These are phyloP conservation scores for Trichoderma sp. DNA, from an alignment of 2,329 filamentous ascomycete species.

Conservation along the genomic window DNA sequence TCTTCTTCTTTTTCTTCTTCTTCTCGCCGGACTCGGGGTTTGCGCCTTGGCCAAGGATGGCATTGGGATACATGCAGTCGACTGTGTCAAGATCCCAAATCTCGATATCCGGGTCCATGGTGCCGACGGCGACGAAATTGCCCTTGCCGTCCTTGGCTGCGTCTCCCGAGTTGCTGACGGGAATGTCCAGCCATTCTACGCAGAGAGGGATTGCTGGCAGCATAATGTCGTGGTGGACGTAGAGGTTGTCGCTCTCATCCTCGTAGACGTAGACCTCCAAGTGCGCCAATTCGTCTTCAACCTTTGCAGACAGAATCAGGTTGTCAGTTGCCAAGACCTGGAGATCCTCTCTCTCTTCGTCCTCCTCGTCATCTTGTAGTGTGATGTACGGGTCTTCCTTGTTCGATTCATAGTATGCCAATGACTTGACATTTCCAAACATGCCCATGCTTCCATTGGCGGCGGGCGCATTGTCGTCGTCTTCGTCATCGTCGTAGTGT, in stretches of 20 bases:
- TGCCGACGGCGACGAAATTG: slow-evolving; percentile 93
- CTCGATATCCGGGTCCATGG: slow-evolving; percentile 98
- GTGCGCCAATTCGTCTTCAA: slow-evolving; percentile 96
- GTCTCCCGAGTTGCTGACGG: slow-evolving; percentile 70
- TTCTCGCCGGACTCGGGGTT: slow-evolving; percentile 57
- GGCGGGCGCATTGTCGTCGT: slow-evolving; percentile 47
- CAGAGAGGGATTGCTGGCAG: slow-evolving; percentile 93
- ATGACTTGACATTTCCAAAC: slow-evolving; percentile 91
- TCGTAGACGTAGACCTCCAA: slow-evolving; percentile 98
- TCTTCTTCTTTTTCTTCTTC: slow-evolving; percentile 89
- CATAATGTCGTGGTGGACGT: slow-evolving; percentile 99
- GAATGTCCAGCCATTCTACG: slow-evolving; percentile 91
- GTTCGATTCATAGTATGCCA: slow-evolving; percentile 92
- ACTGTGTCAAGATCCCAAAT: slow-evolving; percentile 96
- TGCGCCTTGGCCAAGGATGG: slow-evolving; percentile 80
- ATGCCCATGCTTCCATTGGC: slow-evolving; percentile 76
- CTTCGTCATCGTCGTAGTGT: slow-evolving; percentile 91
- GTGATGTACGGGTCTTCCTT: slow-evolving; percentile 97
- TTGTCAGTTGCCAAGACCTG: slow-evolving; percentile 94
- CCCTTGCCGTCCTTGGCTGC: slow-evolving; percentile 66
- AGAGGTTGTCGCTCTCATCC: slow-evolving; percentile 91
- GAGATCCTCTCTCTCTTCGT: slow-evolving; percentile 89
- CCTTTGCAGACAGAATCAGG: slow-evolving; percentile 84
- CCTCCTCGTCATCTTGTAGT: slow-evolving; percentile 68
- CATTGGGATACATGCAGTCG: slow-evolving; percentile 97